Conservation (phyloP, 768 basidiomycete species). For the Trametes gibbosa region DNA sequence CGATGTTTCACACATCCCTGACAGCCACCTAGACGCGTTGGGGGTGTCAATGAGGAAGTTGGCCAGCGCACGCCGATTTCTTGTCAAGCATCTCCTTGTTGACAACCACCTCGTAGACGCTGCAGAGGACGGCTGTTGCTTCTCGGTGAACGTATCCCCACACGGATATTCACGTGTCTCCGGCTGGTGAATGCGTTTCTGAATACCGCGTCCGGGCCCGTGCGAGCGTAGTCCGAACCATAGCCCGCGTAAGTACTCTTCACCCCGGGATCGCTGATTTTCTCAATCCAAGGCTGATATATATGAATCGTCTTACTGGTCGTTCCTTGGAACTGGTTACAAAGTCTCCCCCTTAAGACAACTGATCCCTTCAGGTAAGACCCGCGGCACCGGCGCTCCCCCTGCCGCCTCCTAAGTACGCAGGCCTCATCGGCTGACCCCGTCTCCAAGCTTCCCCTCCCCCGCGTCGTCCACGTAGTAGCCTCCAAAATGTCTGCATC, state of each 20-base stretch:
- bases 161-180: too few relatives aligned
- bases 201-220: too few relatives aligned
- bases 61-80: too few relatives aligned
- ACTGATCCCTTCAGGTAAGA: too few relatives aligned
- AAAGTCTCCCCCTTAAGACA: too few relatives aligned
- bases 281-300: not conserved
- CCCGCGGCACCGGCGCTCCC: too few relatives aligned
- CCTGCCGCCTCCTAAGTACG: too few relatives aligned
- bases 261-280: not conserved
- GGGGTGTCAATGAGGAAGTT: not conserved
- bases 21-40: not conserved
- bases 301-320: too few relatives aligned
- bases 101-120: not conserved
- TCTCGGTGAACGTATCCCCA: not conserved
- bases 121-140: not conserved
- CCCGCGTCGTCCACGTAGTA: not conserved
- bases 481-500: slow-evolving; percentile 7
- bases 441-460: not conserved
- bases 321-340: too few relatives aligned
- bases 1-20: not conserved
- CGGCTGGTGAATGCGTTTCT: too few relatives aligned
- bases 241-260: not conserved
- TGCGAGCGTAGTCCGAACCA: too few relatives aligned
- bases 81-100: not conserved
- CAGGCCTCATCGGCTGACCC: not conserved